A percentile compares a stretch with the other conserved stretches of the same genome.
Evolutionary conservation across 2,329 filamentous ascomycete species (phyloP).

Genomic region (Chrysosporium keratinophilum): DNA sequence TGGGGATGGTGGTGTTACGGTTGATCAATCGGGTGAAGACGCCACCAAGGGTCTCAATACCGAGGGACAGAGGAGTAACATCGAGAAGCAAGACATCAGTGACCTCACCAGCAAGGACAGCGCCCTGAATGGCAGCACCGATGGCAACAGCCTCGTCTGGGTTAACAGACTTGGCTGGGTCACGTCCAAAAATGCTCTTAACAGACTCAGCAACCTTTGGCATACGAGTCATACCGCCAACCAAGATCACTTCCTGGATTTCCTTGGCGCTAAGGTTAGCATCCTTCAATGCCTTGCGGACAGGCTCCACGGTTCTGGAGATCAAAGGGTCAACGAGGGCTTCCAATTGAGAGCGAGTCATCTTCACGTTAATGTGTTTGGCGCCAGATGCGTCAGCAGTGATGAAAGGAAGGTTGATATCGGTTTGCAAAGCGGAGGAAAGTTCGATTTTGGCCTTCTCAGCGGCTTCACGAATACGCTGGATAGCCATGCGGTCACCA

Average conservation of each 20-base stretch:
- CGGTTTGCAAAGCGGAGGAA: conserved; percentile 86
- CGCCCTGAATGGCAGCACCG: conserved; percentile 93
- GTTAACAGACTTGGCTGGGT: conserved; percentile 96
- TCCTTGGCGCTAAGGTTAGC: conserved; percentile 83
- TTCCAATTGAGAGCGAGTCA: conserved; percentile 87
- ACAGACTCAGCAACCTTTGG: conserved; percentile 94
- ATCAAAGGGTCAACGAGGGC: conserved; percentile 85
- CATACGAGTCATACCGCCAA: conserved; percentile 99
- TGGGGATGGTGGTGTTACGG: conserved; percentile 97
- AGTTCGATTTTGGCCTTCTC: conserved; percentile 99
- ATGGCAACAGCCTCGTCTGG: conserved; percentile 97
- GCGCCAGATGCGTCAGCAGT: conserved; percentile 89
- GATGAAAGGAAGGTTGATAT: conserved; percentile 98
- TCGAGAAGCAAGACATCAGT: conserved; percentile 92
- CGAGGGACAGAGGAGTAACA: conserved; percentile 88
- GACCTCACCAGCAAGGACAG: conserved; percentile 90
- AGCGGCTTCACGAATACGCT: conserved; percentile 95
- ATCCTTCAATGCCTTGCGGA: conserved; percentile 95
- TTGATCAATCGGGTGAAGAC: conserved; percentile 98
- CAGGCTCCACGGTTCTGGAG: conserved; percentile 74
- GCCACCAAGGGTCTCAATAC: conserved; percentile 96
- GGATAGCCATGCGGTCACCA: conserved; percentile 91
- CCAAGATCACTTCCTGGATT: conserved; percentile 94
- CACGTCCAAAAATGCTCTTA: conserved; percentile 92
- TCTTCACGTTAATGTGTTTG: conserved; percentile 96